These are phyloP conservation scores for Xylariaceae sp. DNA, from an alignment of 2,329 filamentous ascomycete genomes.

Conservation along the genomic window DNA sequence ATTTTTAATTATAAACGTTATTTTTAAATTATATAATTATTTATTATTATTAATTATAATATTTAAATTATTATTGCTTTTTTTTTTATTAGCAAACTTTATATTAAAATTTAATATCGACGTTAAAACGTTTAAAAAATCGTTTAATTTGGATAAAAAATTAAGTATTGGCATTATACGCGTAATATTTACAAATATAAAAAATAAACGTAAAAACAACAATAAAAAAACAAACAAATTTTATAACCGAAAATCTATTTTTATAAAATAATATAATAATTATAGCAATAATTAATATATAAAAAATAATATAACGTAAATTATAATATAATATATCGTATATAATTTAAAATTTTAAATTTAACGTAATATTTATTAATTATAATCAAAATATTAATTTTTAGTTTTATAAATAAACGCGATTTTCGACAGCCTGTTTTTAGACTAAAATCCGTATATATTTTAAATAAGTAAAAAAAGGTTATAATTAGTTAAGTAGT, in stretches of 20 bases:
- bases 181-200: background rate
- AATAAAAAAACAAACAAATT: background rate
- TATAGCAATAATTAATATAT: too few species aligned
- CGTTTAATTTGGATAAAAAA: background rate
- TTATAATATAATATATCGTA: too few species aligned
- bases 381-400: too few species aligned
- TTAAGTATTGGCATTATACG: background rate
- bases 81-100: background rate
- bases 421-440: too few species aligned
- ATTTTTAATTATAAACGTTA: background rate
- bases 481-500: conserved; percentile 5
- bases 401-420: conserved; percentile 6
- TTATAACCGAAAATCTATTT: too few species aligned
- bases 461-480: conserved; percentile 21
- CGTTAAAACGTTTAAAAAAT: background rate
- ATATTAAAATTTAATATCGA: background rate
- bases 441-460: conserved; percentile 21
- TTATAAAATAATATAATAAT: too few species aligned
- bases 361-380: too few species aligned
- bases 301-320: too few species aligned
- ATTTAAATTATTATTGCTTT: background rate
- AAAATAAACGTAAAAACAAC: too few species aligned
- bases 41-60: background rate
- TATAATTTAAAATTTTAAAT: too few species aligned
- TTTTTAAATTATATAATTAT: background rate